Evolutionary conservation across 2,329 filamentous ascomycete species (phyloP).

Genomic region (Colletotrichum zoysiae): DNA sequence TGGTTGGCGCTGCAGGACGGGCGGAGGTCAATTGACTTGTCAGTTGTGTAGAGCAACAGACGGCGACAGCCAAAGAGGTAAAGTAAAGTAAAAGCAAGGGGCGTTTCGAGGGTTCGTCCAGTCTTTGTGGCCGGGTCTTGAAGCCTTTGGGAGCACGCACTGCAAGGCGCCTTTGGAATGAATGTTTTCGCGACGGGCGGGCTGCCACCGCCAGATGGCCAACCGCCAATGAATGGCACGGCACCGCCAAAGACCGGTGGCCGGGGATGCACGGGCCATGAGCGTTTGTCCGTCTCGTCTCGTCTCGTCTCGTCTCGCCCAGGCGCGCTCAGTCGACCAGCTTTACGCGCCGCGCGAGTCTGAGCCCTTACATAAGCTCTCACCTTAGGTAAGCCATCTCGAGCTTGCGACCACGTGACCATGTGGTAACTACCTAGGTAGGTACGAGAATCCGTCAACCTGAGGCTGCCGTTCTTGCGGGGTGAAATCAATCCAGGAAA

Average conservation of each 20-base stretch:
- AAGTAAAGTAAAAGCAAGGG: conserved; percentile 11
- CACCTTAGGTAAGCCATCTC: conserved; percentile 6
- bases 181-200: conserved; percentile 41
- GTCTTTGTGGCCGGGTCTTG: conserved; percentile 30
- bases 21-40: conserved; percentile 11
- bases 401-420: conserved; percentile 17
- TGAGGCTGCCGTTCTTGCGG: conserved; percentile 14
- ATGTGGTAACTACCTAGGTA: no score
- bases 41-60: neutral
- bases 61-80: conserved; percentile 20
- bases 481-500: neutral
- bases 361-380: conserved; percentile 14
- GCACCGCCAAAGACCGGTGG: conserved; percentile 3
- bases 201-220: conserved; percentile 4
- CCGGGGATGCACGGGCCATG: conserved; percentile 16
- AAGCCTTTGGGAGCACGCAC: conserved; percentile 14
- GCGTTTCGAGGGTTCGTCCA: conserved; percentile 27
- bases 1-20: neutral
- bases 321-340: conserved; percentile 19
- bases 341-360: conserved; percentile 20
- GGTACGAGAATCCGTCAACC: conserved; percentile 2
- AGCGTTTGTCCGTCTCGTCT: conserved; percentile 23
- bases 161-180: conserved; percentile 30
- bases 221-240: conserved; percentile 9
- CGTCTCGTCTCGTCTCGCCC: conserved; percentile 3